Evolutionary conservation across 805 yeast species (phyloP).

Genomic region (Metschnikowia colocasiae): DNA sequence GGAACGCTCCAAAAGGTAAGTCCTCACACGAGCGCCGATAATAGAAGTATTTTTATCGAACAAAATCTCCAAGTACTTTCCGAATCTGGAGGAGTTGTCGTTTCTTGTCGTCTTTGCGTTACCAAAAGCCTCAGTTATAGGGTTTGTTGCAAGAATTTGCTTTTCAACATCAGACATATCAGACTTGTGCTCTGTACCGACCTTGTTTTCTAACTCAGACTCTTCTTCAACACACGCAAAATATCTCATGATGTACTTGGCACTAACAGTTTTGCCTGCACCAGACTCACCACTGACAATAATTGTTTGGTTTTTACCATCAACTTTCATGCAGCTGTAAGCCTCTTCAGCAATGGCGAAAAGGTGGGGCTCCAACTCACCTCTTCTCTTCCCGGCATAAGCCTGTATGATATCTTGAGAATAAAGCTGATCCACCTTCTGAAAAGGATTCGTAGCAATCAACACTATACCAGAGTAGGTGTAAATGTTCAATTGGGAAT

Average conservation of each 20-base stretch:
- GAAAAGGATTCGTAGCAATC: slow-evolving; percentile 95
- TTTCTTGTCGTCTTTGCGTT: slow-evolving; percentile 97
- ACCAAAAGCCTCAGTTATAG: slow-evolving; percentile 97
- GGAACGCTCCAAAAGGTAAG: slow-evolving; percentile 88
- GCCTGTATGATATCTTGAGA: slow-evolving; percentile 92
- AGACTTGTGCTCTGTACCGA: slow-evolving; percentile 36
- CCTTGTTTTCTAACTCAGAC: slow-evolving; percentile 28
- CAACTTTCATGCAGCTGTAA: slow-evolving; percentile 87
- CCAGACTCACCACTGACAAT: slow-evolving; percentile 98
- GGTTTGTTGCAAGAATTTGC: slow-evolving; percentile 93
- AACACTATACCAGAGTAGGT: slow-evolving; percentile 96
- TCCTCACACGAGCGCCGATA: slow-evolving; percentile 91
- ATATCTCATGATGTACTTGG: slow-evolving; percentile 95
- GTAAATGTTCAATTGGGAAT: slow-evolving; percentile 84
- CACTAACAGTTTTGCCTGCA: slow-evolving; percentile 97
- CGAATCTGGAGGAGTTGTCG: slow-evolving; percentile 96
- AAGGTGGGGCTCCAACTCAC: slow-evolving; percentile 94
- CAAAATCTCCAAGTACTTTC: slow-evolving; percentile 89
- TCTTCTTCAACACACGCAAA: slow-evolving; percentile 85
- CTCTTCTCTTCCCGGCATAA: slow-evolving; percentile 87
- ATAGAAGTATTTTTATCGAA: slow-evolving; percentile 73
- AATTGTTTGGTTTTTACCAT: slow-evolving; percentile 84
- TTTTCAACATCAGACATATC: slow-evolving; percentile 91
- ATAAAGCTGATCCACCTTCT: slow-evolving; percentile 83
- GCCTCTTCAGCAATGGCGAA: slow-evolving; percentile 98